Conservation (phyloP, 805 yeast species). For the Candida pseudofarinosa region DNA sequence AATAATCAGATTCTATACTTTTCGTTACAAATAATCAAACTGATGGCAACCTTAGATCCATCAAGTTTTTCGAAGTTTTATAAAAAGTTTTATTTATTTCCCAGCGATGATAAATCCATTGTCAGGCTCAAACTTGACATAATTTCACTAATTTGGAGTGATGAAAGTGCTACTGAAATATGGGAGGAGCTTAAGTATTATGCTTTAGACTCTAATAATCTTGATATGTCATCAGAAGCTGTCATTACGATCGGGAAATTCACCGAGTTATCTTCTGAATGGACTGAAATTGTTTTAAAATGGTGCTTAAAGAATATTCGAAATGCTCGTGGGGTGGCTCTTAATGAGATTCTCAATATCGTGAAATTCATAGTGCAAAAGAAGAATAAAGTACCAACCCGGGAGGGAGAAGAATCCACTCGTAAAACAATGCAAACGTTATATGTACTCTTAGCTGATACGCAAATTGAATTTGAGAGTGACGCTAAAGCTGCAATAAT, state of each 20-base stretch:
- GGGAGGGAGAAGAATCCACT: conserved; percentile 31
- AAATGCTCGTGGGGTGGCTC: conserved; percentile 27
- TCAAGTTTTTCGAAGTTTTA: conserved; percentile 29
- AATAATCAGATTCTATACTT: conserved; percentile 18
- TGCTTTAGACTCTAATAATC: conserved; percentile 13
- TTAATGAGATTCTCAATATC: conserved; percentile 68
- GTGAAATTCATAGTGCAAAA: conserved; percentile 69
- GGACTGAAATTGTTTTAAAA: conserved; percentile 51
- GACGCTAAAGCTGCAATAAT: conserved; percentile 77
- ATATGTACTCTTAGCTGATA: conserved; percentile 24
- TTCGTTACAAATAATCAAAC: conserved; percentile 46
- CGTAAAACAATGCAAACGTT: conserved; percentile 53
- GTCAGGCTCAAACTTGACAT: conserved; percentile 58
- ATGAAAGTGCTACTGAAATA: conserved; percentile 47
- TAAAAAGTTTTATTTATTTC: conserved; percentile 51
- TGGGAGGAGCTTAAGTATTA: conserved; percentile 63
- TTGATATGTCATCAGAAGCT: conserved; percentile 37
- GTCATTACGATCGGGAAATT: conserved; percentile 62
- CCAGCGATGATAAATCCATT: conserved; percentile 44
- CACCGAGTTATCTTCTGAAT: conserved; percentile 44
- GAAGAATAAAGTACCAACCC: conserved; percentile 22
- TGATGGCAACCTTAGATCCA: conserved; percentile 32
- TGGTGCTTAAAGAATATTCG: conserved; percentile 59
- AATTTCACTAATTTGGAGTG: conserved; percentile 54
- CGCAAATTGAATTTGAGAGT: conserved; percentile 17